Evolutionary conservation across 257 asterid species (phyloP).

Genomic region (Primulina tabacum): DNA sequence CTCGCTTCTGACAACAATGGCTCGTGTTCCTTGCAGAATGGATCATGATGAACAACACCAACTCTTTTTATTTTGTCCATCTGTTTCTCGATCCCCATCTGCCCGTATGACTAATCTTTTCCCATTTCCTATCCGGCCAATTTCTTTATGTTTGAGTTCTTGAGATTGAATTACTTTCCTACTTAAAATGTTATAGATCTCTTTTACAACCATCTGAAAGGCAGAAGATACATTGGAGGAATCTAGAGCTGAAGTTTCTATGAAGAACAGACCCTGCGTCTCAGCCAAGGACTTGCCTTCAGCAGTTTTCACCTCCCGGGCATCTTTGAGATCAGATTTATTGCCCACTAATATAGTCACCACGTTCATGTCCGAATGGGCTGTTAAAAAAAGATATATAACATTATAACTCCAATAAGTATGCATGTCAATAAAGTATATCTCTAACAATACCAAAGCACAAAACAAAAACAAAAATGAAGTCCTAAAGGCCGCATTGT

Average conservation of each 20-base stretch:
- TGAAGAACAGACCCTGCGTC: constrained; percentile 75
- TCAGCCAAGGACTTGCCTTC: constrained; percentile 90
- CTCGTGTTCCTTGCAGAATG: background rate
- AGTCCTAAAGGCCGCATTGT: constrained; percentile 22
- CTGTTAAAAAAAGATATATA: constrained; percentile 42
- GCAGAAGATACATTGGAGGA: constrained; percentile 79
- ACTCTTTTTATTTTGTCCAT: constrained; percentile 42
- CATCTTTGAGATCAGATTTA: constrained; percentile 84
- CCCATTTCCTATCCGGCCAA: constrained; percentile 50
- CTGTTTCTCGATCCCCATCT: constrained; percentile 46
- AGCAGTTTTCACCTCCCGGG: constrained; percentile 81
- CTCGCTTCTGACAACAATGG: background rate
- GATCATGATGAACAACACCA: constrained; percentile 65
- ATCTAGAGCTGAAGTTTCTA: constrained; percentile 93
- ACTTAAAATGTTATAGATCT: constrained; percentile 77
- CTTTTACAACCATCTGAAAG: constrained; percentile 77
- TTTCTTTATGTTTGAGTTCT: constrained; percentile 61
- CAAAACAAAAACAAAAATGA: background rate
- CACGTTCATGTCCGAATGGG: constrained; percentile 93
- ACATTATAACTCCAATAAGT: background rate
- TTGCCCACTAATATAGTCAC: constrained; percentile 92
- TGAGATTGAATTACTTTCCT: constrained; percentile 94
- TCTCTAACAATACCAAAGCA: background rate
- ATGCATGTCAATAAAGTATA: background rate
- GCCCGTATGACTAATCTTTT: constrained; percentile 71